Conservation (phyloP, 495 filamentous ascomycete genomes). For the Penicillium crystallinum region DNA sequence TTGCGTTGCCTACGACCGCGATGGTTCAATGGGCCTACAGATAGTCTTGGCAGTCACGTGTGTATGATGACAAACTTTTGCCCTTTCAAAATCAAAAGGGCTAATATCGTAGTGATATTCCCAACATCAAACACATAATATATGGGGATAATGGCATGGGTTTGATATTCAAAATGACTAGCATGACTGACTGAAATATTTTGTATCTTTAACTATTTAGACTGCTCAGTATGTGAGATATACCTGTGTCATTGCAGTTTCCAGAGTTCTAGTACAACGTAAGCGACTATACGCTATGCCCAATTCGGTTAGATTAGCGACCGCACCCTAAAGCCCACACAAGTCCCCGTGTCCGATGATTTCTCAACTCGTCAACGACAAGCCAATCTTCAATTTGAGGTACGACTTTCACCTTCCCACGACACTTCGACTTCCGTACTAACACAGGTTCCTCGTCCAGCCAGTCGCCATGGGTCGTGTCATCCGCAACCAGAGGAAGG, state of each 20-base stretch:
- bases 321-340: constrained; percentile 48
- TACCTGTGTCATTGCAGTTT: neutral
- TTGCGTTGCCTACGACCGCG: neutral
- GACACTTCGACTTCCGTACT: constrained; percentile 34
- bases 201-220: too few relatives aligned
- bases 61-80: neutral
- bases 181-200: neutral
- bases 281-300: constrained; percentile 27
- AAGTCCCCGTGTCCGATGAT: constrained; percentile 38
- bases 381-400: constrained; percentile 48
- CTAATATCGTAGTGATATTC: neutral
- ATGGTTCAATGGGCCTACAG: neutral
- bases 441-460: constrained; percentile 35
- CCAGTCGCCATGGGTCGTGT: constrained; percentile 67
- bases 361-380: constrained; percentile 47
- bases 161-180: too few relatives aligned
- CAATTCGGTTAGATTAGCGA: constrained; percentile 45
- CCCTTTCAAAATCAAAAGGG: constrained; percentile 2
- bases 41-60: neutral
- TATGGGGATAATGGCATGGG: neutral
- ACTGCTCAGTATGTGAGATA: neutral
- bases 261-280: neutral
- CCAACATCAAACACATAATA: neutral
- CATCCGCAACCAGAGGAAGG: constrained; percentile 98
- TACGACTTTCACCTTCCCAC: constrained; percentile 38